These are phyloP conservation scores for Sphaerulina musiva DNA, from an alignment of 2,329 filamentous ascomycete genomes.

Conservation along the genomic window DNA sequence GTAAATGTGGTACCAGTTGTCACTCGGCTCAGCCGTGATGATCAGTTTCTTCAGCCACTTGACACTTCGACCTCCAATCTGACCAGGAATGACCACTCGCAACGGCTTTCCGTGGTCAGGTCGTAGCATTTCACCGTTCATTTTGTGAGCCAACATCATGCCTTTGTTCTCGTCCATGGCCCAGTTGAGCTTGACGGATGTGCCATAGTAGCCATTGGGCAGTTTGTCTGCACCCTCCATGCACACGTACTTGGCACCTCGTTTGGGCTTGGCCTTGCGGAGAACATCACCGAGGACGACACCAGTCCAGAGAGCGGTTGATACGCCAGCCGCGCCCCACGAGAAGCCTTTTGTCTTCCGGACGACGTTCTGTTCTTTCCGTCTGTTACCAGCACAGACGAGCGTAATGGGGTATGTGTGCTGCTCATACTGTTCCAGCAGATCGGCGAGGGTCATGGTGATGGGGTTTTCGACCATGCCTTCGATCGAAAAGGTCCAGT, in stretches of 20 bases:
- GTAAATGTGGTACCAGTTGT: slow-evolving; percentile 94
- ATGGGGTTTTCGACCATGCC: slow-evolving; percentile 77
- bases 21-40: slow-evolving; percentile 69
- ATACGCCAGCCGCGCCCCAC: slow-evolving; percentile 82
- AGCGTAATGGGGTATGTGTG: slow-evolving; percentile 81
- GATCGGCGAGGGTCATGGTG: slow-evolving; percentile 62
- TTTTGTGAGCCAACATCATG: slow-evolving; percentile 80
- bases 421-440: slow-evolving; percentile 69
- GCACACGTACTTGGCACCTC: slow-evolving; percentile 72
- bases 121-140: slow-evolving; percentile 76
- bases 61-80: slow-evolving; percentile 86
- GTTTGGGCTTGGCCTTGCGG: slow-evolving; percentile 58
- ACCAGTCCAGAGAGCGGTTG: slow-evolving; percentile 82
- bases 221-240: slow-evolving; percentile 84
- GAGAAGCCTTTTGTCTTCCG: slow-evolving; percentile 90
- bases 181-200: slow-evolving; percentile 82
- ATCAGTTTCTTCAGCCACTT: slow-evolving; percentile 86
- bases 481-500: slow-evolving; percentile 79
- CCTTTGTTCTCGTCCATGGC: slow-evolving; percentile 75
- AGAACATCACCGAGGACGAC: slow-evolving; percentile 68
- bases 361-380: slow-evolving; percentile 88
- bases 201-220: slow-evolving; percentile 85
- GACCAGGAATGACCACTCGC: slow-evolving; percentile 75
- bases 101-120: slow-evolving; percentile 85
- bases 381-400: slow-evolving; percentile 83